Percentiles rank a stretch among this genome's conserved stretches.
Conservation (phyloP, 306 rosid genomes). For the Cucurbita pepo region DNA sequence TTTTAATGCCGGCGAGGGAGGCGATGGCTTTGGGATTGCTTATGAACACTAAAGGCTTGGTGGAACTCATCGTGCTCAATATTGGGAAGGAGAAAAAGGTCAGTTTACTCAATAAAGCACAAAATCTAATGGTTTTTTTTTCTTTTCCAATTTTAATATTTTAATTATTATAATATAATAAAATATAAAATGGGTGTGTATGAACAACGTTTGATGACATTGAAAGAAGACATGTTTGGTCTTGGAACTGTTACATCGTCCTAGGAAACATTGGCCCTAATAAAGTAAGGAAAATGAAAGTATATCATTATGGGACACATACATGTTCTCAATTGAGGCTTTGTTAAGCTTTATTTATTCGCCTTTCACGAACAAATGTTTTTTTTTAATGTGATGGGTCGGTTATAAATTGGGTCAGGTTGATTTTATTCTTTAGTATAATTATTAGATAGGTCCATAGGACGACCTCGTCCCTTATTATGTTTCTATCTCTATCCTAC, state of each 20-base stretch:
- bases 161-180: too few relatives aligned
- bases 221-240: not conserved
- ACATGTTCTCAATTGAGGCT: not conserved
- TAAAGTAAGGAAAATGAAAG: not conserved
- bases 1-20: conserved; percentile 50
- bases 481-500: too few relatives aligned
- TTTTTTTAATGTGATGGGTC: too few relatives aligned
- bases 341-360: not conserved
- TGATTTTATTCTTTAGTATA: too few relatives aligned
- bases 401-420: too few relatives aligned
- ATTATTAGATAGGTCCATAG: too few relatives aligned
- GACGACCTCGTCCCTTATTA: too few relatives aligned
- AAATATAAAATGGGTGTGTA: not conserved
- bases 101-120: not conserved
- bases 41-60: conserved; percentile 92
- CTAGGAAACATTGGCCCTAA: not conserved
- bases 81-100: conserved; percentile 94
- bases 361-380: too few relatives aligned
- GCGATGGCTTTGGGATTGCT: conserved; percentile 62
- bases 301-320: not conserved
- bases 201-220: not conserved
- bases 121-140: too few relatives aligned
- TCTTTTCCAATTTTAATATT: too few relatives aligned
- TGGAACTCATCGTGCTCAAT: conserved; percentile 89
- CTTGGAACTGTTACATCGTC: not conserved